Evolutionary conservation across 208 protist genomes (phyloP), one percentile per base, ranked within the genome.

Genomic region (Crithidia fasciculata): DNA sequence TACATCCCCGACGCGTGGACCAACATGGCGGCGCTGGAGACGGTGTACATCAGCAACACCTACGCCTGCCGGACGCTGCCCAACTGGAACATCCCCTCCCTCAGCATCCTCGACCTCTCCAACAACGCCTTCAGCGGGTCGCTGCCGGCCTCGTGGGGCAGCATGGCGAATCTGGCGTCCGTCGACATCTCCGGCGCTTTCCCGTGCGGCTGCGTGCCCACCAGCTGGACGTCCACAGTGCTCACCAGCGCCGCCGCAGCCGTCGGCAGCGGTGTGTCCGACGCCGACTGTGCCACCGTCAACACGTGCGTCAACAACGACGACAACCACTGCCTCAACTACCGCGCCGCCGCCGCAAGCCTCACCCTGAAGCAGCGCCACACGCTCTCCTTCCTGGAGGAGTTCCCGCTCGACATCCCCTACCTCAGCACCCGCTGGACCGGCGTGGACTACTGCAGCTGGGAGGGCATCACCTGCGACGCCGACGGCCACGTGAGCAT

Each of bases 91-190:
- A 80, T 80, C n/a, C 0, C 50, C 5, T 40, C 54, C 2, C 69
- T 80, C 47, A 19, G 40, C 4, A n/a, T 4, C 28, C 19, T 72
- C 12, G 76, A 81, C 47, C 47, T 81, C 15, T 58, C 37, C 49
- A 15, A 81, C 50, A 81, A 72, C 69, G 19, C 52, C 53, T 19
- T 81, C 39, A 5, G 39, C 15, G 75, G 75, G 37, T 10, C 19
- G 6, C 61, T 80, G 43, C 19, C 45, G 18, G 10, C 5, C 50
- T 65, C 69, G 18, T 81, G 76, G 76, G 18, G 36, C 5, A 44
- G 2, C 15, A 75, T 80, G 55, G 53, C 62, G n/a, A 47, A 9
- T 45, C 69, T 80, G 43, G 43, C 53, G 16, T 49, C 8, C 63
- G 63, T 80, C 16, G 57, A 75, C 69, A 60, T 81, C 58, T 41